phyloP scores from a whole-genome alignment of 805 yeast species.

The Peterozyma xylosa region DNA sequence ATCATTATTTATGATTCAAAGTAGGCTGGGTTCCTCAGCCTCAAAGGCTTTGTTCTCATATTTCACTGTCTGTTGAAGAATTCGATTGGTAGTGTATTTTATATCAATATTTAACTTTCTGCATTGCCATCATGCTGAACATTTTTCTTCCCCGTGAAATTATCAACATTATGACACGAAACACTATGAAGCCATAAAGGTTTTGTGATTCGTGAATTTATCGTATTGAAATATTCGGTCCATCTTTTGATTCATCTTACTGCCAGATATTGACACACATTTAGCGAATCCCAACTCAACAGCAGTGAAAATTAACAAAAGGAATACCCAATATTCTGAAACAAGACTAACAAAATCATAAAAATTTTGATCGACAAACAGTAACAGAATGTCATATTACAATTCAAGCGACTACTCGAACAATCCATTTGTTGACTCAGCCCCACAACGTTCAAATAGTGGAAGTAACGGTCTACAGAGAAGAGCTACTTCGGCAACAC shows the following conservation, averaged over 20 bases:
- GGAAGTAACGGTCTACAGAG: not conserved
- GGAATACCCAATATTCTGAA: conserved; percentile 10
- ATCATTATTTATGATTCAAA: too few relatives aligned
- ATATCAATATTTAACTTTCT: not conserved
- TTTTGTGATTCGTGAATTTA: too few relatives aligned
- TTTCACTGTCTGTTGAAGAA: too few relatives aligned
- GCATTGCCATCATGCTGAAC: not conserved
- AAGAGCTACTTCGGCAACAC: conserved; percentile 9
- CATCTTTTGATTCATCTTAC: too few relatives aligned
- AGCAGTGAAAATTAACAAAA: too few relatives aligned
- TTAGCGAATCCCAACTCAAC: too few relatives aligned
- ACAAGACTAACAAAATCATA: conserved; percentile 17
- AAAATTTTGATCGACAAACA: conserved; percentile 19
- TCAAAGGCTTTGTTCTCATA: too few relatives aligned
- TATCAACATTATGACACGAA: conserved; percentile 6
- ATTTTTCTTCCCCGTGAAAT: not conserved
- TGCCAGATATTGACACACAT: too few relatives aligned
- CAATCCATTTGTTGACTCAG: conserved; percentile 45
- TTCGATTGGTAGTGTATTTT: not conserved
- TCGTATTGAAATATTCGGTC: too few relatives aligned
- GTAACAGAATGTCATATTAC: conserved; percentile 6
- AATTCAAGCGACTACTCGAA: conserved; percentile 23
- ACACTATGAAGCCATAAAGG: conserved; percentile 9
- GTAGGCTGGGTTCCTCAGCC: too few relatives aligned
- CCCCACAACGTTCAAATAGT: conserved; percentile 20